Base-by-base conservation (phyloP, 2,329 filamentous ascomycete genomes). In the Mycogone perniciosa region DNA sequence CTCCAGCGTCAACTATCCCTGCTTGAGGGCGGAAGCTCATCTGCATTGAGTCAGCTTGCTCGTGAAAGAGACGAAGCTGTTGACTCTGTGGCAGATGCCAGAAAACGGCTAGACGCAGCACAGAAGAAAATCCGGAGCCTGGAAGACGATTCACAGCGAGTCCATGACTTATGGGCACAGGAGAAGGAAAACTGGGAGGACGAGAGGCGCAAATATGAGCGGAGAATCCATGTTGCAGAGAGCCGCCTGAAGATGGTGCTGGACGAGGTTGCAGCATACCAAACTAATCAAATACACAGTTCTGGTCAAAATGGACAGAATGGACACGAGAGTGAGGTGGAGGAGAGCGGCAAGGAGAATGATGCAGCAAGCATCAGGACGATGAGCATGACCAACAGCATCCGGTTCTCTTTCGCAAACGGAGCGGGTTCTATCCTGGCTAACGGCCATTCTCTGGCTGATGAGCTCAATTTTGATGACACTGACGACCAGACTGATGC, bases 191-290 rank as follows among this genome's bases (percentile, higher is more conserved):
- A 75, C 2, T 97, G 91, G 90, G 85, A 91, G 9, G 83, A 86
- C 43, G 90, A 95, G 65, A 86, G 83, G 61, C 84, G 91, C 49
- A 86, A 81, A 50, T 78, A 89, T 54, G 92, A 99, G 67, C 84
- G 88, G 51, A 89, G 88, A 59, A 72, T 96, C 10, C 91, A 97
- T 65, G 79, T 96, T n/a, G 87, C 90, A 2, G 93, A 99, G 70
- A 88, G 80, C 31, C 84, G 92, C 35, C 69, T 99, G 49, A 93
- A 92, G 65, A 77, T 81, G 8, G 80, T 99, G 8, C 75, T 99
- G 41, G 89, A 92, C 35, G 93, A 97, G 67, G 81, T 99, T 45
- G 83, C 84, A n/a, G 77, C 80, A 4, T 82, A 82, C 51, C 83
- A 90, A 60, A 76, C 76, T 40, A 73, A 74, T 3, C 77, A 80